Base-by-base conservation (phyloP, 257 asterid genomes). In the Nicotiana obtusifolia region DNA sequence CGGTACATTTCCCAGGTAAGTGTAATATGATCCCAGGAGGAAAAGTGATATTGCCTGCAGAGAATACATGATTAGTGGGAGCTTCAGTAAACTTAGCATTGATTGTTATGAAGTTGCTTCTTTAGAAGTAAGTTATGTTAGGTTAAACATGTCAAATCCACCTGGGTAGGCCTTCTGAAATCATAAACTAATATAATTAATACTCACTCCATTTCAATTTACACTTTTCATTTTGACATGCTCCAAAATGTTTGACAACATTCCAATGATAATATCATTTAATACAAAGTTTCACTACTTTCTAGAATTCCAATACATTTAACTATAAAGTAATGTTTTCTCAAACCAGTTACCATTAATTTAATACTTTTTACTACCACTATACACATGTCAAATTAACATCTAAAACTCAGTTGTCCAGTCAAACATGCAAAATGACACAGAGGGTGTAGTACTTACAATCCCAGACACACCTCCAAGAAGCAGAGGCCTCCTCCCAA, bases 391-490 rank as follows among this genome's bases (percentile, higher is more conserved):
- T 61, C 62, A 8, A 47, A 81, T 81, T 54, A 65, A 78, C 68
- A 19, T 47, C 66, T 53, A 41, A 69, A 56, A 75, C 44, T 49
- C 57, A 75, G 62, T 49, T 3, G 22, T 49, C 44, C 41, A 49
- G 24, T 24, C 44, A 49, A 49, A 49, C 80, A 75, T 22, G 83
- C 53, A 80, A 28, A 66, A 62, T 30, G 66, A 13, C 33, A 61
- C 64, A 26, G 10, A 68, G n/a, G 76, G 9, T 13, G 14, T 17
- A 76, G 80, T 17, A 88, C 97, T 90, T 92, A 95, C 98, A 85
- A 96, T 91, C 33, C 98, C 99, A 87, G 98, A 92, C 81, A 94
- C 98, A 66, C 99, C 99, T 61, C 97, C 97, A 83, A 96, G 98
- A 67, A 96, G 93, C 87, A 96, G 83, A 83, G 99, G 99, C 80